Evolutionary conservation across 352 stramenopile genomes (phyloP), one percentile per base, ranked within the genome.

Genomic region (Pythium aphanidermatum): DNA sequence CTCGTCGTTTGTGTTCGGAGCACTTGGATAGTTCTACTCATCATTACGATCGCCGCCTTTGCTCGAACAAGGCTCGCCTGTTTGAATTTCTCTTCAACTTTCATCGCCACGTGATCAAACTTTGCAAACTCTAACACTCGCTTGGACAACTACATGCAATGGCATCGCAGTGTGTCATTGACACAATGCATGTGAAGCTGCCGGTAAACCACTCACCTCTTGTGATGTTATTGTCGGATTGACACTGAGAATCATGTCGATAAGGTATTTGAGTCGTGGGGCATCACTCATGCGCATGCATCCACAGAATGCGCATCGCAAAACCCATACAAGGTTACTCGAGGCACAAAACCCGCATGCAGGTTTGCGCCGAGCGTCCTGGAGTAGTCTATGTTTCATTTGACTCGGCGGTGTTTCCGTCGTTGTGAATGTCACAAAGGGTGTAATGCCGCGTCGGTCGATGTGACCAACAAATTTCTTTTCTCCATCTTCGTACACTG

Each of bases 11-110:
- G 72, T 27, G 70, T 67, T 2, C 71, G 68, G 13, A 89, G 45
- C 12, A 63, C 28, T 9, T 61, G 45, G 19, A 86, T 70, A 8
- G 74, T 88, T 31, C 76, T 64, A 20, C 69, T 86, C 74, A 92
- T 88, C 74, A 89, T 87, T 65, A 85, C 80, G 44, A 89, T 89
- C 10, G 76, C 74, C 8, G 74, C 68, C 30, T 83, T 85, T 2
- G 76, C 74, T 26, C 80, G 61, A 31, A 89, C 74, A 14, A 89
- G 63, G n/a, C 74, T 81, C 21, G 80, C 76, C 54, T 89, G 76
- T 26, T 86, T 88, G 46, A 89, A 86, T 13, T 69, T 76, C 3
- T 74, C 65, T 33, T 92, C 80, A 4, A 71, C 73, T 59, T 85
- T 75, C 52, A 88, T 68, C 1, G 80, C 80, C 19, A 83, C 70